These are phyloP conservation scores for Aspergillus sclerotiicarbonarius DNA, from an alignment of 495 filamentous ascomycete genomes.

Conservation along the genomic window DNA sequence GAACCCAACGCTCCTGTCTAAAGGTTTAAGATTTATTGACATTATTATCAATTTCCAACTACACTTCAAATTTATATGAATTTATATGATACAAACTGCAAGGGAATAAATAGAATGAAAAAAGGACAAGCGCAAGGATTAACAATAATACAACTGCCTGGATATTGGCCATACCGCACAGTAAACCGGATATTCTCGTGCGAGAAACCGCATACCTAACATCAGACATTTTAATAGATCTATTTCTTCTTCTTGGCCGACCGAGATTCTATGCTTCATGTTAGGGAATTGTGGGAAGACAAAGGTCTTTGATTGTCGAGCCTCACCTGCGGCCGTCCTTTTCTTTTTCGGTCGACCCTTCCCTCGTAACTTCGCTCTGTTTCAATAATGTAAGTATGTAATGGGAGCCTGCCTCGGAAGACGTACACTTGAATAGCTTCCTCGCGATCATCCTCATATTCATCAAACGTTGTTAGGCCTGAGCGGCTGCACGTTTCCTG, in stretches of 20 bases:
- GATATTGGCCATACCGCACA: no score
- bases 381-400: constrained; percentile 4
- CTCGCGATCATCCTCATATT: constrained; percentile 73
- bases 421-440: constrained; percentile 68
- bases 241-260: constrained; percentile 48
- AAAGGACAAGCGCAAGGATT: no score
- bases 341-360: constrained; percentile 95
- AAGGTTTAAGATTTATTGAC: no score
- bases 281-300: not conserved
- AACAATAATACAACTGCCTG: no score
- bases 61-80: no score
- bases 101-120: no score
- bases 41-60: no score
- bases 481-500: constrained; percentile 49
- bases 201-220: no score
- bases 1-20: no score
- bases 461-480: constrained; percentile 64
- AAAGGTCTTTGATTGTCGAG: not conserved
- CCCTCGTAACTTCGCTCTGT: constrained; percentile 70
- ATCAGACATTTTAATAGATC: not conserved
- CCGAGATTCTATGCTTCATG: constrained; percentile 31
- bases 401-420: not conserved
- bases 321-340: constrained; percentile 62
- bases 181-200: no score
- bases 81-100: no score